Conservation (phyloP, 192 early-diverging fungal genomes). For the Backusella psychrophila region DNA sequence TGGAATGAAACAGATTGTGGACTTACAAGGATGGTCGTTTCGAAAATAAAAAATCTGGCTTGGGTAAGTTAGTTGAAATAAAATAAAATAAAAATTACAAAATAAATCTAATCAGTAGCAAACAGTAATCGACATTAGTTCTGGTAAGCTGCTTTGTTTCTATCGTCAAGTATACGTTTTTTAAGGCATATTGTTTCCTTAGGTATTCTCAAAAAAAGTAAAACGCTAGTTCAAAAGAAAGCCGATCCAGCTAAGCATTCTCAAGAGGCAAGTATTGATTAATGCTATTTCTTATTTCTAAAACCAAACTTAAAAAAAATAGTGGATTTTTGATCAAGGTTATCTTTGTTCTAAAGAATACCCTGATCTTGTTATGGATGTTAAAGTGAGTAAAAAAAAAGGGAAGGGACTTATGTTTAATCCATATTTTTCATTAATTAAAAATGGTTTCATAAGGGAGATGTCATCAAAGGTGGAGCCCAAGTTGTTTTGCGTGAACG, state of each 20-base stretch:
- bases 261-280: constrained; percentile 13
- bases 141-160: constrained; percentile 7
- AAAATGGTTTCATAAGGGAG: constrained; percentile 15
- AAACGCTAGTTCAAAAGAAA: constrained; percentile 23
- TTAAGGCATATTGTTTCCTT: background rate
- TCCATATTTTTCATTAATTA: background rate
- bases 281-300: background rate
- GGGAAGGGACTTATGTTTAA: background rate
- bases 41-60: constrained; percentile 33
- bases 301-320: background rate
- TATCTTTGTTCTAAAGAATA: constrained; percentile 24
- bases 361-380: constrained; percentile 31
- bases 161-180: background rate
- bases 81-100: background rate
- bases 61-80: constrained; percentile 16
- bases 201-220: constrained; percentile 30
- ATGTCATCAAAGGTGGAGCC: constrained; percentile 26
- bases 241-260: background rate
- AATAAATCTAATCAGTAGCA: background rate
- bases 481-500: constrained; percentile 26
- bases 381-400: constrained; percentile 26
- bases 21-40: constrained; percentile 25
- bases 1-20: constrained; percentile 20
- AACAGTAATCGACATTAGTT: constrained; percentile 22
- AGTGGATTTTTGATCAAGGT: constrained; percentile 29